Evolutionary conservation across 2,329 filamentous ascomycete species (phyloP).

Genomic region (Epicoccum sorghinum): DNA sequence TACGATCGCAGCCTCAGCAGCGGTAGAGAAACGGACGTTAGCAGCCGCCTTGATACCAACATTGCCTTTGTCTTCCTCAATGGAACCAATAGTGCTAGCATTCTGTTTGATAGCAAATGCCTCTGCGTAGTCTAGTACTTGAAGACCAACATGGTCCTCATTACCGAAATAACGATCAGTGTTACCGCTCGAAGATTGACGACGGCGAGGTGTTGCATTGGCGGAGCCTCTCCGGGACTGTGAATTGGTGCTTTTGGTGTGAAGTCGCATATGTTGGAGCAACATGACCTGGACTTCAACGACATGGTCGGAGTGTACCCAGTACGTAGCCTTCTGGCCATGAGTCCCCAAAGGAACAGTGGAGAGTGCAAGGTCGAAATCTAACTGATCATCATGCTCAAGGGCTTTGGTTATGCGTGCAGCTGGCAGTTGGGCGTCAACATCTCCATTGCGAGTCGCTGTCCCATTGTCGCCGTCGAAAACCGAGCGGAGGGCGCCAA

Average conservation of each 20-base stretch:
- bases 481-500: conserved; percentile 53
- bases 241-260: conserved; percentile 30
- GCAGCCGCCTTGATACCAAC: conserved; percentile 41
- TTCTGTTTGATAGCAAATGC: conserved; percentile 55
- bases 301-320: conserved; percentile 61
- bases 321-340: conserved; percentile 58
- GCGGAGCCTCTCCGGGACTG: conserved; percentile 26
- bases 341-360: conserved; percentile 54
- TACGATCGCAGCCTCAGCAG: conserved; percentile 40
- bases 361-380: conserved; percentile 58
- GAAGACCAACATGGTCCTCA: conserved; percentile 48
- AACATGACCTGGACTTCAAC: conserved; percentile 61
- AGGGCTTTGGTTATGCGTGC: conserved; percentile 48
- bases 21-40: conserved; percentile 44
- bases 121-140: conserved; percentile 57
- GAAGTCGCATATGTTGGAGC: conserved; percentile 56
- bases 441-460: conserved; percentile 16
- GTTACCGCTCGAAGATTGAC: conserved; percentile 33
- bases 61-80: conserved; percentile 41
- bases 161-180: conserved; percentile 34
- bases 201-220: conserved; percentile 31
- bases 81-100: conserved; percentile 51
- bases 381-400: conserved; percentile 50
- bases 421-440: conserved; percentile 32
- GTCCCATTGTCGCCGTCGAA: conserved; percentile 46